Evolutionary conservation across 768 basidiomycete genomes (phyloP).

Genomic region (Macrocybe gigantea): DNA sequence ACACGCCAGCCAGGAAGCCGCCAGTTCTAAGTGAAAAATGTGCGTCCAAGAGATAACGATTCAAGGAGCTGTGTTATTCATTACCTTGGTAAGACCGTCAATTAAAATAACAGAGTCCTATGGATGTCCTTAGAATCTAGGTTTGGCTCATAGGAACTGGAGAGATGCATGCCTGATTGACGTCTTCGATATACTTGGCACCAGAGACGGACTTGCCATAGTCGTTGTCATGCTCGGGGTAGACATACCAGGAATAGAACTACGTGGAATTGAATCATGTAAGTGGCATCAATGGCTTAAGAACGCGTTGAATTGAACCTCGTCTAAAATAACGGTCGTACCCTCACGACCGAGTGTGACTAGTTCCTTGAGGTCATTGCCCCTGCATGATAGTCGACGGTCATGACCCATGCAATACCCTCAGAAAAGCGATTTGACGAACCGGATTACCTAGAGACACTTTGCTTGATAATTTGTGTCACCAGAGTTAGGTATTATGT

Average conservation of each 20-base stretch:
- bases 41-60: not conserved
- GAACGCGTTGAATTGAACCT: slow-evolving; percentile 35
- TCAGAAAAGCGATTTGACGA: not conserved
- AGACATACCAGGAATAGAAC: slow-evolving; percentile 97
- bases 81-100: slow-evolving; percentile 87
- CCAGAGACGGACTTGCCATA: slow-evolving; percentile 77
- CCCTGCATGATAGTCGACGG: slow-evolving; percentile 32
- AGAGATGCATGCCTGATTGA: slow-evolving; percentile 49
- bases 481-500: slow-evolving; percentile 10
- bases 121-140: not conserved
- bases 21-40: slow-evolving; percentile 63
- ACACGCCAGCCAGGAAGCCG: slow-evolving; percentile 93
- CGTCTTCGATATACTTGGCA: slow-evolving; percentile 81
- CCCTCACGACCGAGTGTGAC: slow-evolving; percentile 68
- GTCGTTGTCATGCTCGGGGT: slow-evolving; percentile 71
- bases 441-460: not conserved
- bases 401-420: not conserved
- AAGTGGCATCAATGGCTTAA: not conserved
- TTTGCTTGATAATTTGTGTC: slow-evolving; percentile 46
- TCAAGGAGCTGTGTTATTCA: not conserved
- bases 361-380: slow-evolving; percentile 76
- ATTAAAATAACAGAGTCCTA: slow-evolving; percentile 81
- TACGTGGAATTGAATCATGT: slow-evolving; percentile 21
- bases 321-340: slow-evolving; percentile 81
- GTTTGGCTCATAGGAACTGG: too few relatives aligned